These are phyloP conservation scores for Yamadazyma oceani DNA, from an alignment of 1,139 yeast genomes.

Conservation along the genomic window DNA sequence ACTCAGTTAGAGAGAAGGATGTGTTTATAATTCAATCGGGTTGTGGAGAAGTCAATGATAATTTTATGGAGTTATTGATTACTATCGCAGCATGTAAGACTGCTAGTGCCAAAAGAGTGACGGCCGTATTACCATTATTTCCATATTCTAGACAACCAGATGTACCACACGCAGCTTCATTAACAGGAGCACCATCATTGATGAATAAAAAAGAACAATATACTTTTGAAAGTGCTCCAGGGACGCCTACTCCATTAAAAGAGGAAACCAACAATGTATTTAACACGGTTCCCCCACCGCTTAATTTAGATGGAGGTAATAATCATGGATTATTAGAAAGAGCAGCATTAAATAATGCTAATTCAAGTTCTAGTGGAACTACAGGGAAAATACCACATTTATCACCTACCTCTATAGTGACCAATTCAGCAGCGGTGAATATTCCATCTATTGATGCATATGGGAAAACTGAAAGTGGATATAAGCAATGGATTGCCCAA, in stretches of 20 bases:
- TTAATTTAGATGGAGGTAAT: conserved; percentile 10
- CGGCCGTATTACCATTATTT: conserved; percentile 92
- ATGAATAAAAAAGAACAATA: conserved; percentile 44
- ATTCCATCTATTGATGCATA: conserved; percentile 36
- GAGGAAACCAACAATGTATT: conserved; percentile 17
- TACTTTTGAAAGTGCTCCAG: conserved; percentile 64
- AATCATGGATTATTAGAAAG: conserved; percentile 14
- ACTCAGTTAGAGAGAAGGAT: conserved; percentile 90
- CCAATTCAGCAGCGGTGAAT: conserved; percentile 32
- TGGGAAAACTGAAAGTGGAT: conserved; percentile 59
- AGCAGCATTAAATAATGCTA: conserved; percentile 17
- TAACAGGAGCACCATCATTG: conserved; percentile 44
- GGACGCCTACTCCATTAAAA: conserved; percentile 51
- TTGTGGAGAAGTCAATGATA: conserved; percentile 90
- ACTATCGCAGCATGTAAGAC: conserved; percentile 94
- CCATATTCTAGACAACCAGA: conserved; percentile 98
- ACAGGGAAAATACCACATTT: conserved; percentile 13
- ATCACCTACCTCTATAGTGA: conserved; percentile 30
- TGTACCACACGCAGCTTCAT: conserved; percentile 81
- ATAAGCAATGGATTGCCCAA: conserved; percentile 94
- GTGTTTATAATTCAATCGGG: conserved; percentile 83
- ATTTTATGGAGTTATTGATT: conserved; percentile 81
- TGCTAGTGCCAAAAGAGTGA: conserved; percentile 89
- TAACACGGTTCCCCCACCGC: conserved; percentile 18
- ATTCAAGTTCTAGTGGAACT: conserved; percentile 6